These are phyloP conservation scores for Triglochin maritima DNA, from an alignment of 106 monocot species.

Conservation along the genomic window DNA sequence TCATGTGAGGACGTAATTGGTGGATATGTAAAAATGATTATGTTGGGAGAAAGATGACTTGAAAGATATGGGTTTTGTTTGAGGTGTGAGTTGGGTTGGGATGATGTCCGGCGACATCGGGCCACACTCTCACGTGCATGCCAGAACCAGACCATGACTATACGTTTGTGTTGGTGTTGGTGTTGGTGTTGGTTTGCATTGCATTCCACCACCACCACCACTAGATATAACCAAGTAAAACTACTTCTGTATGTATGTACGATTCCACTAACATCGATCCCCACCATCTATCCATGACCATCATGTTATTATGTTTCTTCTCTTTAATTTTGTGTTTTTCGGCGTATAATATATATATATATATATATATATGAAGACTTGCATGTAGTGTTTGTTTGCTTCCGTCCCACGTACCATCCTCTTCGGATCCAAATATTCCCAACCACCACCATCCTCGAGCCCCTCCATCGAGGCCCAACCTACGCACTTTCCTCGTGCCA, in stretches of 20 bases:
- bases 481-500: not conserved
- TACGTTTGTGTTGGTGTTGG: too few relatives aligned
- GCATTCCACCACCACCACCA: not conserved
- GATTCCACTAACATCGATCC: not conserved
- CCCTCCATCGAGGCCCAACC: not conserved
- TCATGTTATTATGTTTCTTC: not conserved
- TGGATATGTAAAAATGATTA: too few relatives aligned
- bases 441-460: constrained; percentile 1
- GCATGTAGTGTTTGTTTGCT: not conserved
- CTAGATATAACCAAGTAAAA: not conserved
- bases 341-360: too few relatives aligned
- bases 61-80: not conserved
- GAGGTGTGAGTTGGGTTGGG: constrained; percentile 4
- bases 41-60: not conserved
- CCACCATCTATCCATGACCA: not conserved
- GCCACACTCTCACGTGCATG: constrained; percentile 1
- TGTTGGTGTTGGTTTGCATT: too few relatives aligned
- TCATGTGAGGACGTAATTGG: too few relatives aligned
- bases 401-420: not conserved
- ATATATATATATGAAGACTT: too few relatives aligned
- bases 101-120: constrained; percentile 9
- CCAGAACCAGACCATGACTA: not conserved
- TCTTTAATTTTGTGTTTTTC: not conserved
- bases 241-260: not conserved
- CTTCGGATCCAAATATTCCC: constrained; percentile 1